These are phyloP conservation scores for Melaleuca quinquenervia DNA, from an alignment of 345 rosid genomes.

Conservation along the genomic window DNA sequence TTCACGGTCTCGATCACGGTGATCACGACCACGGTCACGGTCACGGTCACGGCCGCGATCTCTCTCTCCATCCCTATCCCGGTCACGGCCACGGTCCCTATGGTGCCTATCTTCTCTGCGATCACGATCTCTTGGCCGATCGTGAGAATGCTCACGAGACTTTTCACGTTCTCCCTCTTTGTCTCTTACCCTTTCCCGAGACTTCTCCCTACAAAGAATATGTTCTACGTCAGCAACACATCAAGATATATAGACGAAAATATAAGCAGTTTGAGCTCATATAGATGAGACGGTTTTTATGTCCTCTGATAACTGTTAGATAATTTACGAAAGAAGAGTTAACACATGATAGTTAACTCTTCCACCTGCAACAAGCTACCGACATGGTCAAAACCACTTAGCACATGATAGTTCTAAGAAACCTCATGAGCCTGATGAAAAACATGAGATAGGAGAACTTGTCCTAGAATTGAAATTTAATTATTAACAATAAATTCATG, in stretches of 20 bases:
- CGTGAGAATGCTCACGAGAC: slow-evolving; percentile 71
- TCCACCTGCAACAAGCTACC: background rate
- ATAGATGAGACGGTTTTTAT: background rate
- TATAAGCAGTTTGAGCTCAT: background rate
- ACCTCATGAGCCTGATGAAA: background rate
- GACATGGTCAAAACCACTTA: background rate
- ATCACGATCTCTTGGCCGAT: slow-evolving; percentile 73
- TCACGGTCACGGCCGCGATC: slow-evolving; percentile 43
- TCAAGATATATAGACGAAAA: background rate
- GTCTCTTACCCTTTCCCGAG: slow-evolving; percentile 80
- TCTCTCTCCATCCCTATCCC: slow-evolving; percentile 34
- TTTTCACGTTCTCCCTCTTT: slow-evolving; percentile 62
- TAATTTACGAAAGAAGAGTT: background rate
- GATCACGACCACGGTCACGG: slow-evolving; percentile 40
- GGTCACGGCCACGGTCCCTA: slow-evolving; percentile 58
- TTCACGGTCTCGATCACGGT: slow-evolving; percentile 40
- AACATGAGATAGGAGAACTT: background rate
- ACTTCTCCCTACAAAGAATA: slow-evolving; percentile 39
- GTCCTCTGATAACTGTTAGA: background rate
- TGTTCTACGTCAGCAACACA: background rate
- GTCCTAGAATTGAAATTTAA: background rate
- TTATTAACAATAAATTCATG: background rate
- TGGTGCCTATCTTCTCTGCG: slow-evolving; percentile 77
- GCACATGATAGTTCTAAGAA: background rate
- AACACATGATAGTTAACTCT: background rate